Percentiles rank a stretch among this genome's conserved stretches.
These are phyloP conservation scores for Elaphomyces granulatus DNA, from an alignment of 495 filamentous ascomycete species.

Conservation along the genomic window DNA sequence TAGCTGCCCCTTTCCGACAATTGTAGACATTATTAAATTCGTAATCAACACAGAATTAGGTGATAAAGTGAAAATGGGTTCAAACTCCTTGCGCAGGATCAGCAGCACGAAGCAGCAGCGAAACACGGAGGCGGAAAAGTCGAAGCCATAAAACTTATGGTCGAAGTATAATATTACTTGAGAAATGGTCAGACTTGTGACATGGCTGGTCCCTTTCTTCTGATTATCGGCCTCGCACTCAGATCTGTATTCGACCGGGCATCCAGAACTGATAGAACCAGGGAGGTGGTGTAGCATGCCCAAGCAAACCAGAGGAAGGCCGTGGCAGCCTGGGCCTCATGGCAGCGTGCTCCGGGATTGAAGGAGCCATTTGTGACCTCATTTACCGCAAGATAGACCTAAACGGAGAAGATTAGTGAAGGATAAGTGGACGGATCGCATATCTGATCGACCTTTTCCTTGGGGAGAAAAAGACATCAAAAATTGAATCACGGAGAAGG, in stretches of 20 bases:
- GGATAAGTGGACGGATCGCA: conserved; percentile 5
- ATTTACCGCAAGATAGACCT: conserved; percentile 21
- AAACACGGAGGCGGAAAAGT: too few species aligned
- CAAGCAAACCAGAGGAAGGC: conserved; percentile 66
- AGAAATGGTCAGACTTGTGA: conserved; percentile 7
- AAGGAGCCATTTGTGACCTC: conserved; percentile 43
- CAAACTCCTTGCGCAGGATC: too few species aligned
- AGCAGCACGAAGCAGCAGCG: too few species aligned
- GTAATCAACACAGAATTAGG: too few species aligned
- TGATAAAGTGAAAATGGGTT: too few species aligned
- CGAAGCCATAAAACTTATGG: too few species aligned
- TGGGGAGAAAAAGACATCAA: not conserved
- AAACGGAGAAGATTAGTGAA: conserved; percentile 2
- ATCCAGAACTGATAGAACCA: conserved; percentile 36
- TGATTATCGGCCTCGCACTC: conserved; percentile 9
- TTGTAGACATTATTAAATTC: too few species aligned
- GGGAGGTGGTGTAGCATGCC: conserved; percentile 40
- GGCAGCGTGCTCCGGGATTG: conserved; percentile 44
- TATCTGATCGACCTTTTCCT: conserved; percentile 1
- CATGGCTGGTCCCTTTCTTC: conserved; percentile 2
- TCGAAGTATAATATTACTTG: too few species aligned
- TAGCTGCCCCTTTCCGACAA: too few species aligned
- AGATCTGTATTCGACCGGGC: conserved; percentile 25
- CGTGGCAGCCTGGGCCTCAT: conserved; percentile 49
- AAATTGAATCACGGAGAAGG: too few species aligned